Evolutionary conservation across 371 early-diverging fungal genomes (phyloP).

Genomic region (Rhizomucor miehei): DNA sequence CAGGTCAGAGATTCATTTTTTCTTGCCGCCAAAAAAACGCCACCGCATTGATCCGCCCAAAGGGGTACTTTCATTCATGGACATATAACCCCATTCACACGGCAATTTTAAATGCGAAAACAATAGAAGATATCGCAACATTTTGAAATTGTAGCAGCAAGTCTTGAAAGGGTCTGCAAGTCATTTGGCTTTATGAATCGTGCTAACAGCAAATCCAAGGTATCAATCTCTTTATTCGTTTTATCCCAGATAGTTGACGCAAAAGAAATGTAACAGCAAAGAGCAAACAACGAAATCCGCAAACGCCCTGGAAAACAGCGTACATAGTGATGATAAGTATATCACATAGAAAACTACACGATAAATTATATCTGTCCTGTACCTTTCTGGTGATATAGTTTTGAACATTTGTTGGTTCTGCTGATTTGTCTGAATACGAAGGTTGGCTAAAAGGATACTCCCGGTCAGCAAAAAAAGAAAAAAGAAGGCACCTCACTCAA

Average conservation of each 20-base stretch:
- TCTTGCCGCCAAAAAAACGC: conserved; percentile 6
- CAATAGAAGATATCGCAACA: no score
- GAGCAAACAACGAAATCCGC: conserved; percentile 53
- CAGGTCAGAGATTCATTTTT: conserved; percentile 6
- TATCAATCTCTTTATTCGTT: neutral
- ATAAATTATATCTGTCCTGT: neutral
- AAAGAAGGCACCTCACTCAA: no score
- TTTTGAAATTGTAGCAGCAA: no score
- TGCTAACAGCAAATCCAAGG: no score
- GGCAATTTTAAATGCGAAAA: no score
- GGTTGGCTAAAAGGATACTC: conserved; percentile 24
- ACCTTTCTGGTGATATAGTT: conserved; percentile 25
- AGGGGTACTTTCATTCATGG: no score
- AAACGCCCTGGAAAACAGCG: conserved; percentile 44
- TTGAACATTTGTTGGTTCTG: conserved; percentile 15
- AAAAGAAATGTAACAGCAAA: conserved; percentile 52
- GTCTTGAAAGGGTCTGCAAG: no score
- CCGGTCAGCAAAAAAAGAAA: neutral
- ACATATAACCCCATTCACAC: no score
- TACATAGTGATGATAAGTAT: no score
- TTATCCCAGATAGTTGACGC: conserved; percentile 56
- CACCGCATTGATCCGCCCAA: neutral
- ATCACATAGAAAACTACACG: no score
- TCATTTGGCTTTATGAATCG: no score
- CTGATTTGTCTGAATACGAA: conserved; percentile 30